phyloP scores from a whole-genome alignment of 1,139 yeast genomes.

The Scheffersomyces parashehatae region DNA sequence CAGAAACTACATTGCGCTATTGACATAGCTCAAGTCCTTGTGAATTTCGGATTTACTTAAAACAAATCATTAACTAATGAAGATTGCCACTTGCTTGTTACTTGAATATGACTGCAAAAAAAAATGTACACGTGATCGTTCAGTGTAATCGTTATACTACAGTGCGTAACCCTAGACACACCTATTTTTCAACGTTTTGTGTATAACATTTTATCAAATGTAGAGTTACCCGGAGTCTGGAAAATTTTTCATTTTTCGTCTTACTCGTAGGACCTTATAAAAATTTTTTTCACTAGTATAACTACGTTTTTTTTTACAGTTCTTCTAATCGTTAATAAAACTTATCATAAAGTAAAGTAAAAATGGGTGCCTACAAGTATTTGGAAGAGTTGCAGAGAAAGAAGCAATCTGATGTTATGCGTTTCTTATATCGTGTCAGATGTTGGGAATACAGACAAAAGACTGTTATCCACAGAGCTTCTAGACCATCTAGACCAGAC shows the following conservation, averaged over 20 bases:
- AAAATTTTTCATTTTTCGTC: neutral
- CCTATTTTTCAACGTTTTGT: neutral
- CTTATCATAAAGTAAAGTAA: slow-evolving; percentile 15
- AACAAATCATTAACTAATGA: too few relatives aligned
- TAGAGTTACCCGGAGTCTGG: neutral
- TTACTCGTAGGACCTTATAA: slow-evolving; percentile 4
- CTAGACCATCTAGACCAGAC: slow-evolving; percentile 99
- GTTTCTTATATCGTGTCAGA: slow-evolving; percentile 99
- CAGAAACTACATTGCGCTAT: too few relatives aligned
- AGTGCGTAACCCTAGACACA: neutral
- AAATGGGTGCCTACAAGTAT: slow-evolving; percentile 99
- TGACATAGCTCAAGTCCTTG: too few relatives aligned
- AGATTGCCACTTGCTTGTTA: too few relatives aligned
- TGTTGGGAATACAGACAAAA: slow-evolving; percentile 99
- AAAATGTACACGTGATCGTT: neutral
- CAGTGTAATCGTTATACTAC: neutral
- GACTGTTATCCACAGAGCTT: slow-evolving; percentile 97
- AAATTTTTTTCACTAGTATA: slow-evolving; percentile 12
- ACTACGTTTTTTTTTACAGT: slow-evolving; percentile 1
- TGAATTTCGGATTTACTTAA: too few relatives aligned
- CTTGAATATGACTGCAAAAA: too few relatives aligned
- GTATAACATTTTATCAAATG: neutral
- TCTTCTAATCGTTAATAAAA: slow-evolving; percentile 12
- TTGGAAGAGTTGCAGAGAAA: slow-evolving; percentile 99
- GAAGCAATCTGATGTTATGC: slow-evolving; percentile 99